Evolutionary conservation across 345 rosid species (phyloP).

Genomic region (Draba incana): DNA sequence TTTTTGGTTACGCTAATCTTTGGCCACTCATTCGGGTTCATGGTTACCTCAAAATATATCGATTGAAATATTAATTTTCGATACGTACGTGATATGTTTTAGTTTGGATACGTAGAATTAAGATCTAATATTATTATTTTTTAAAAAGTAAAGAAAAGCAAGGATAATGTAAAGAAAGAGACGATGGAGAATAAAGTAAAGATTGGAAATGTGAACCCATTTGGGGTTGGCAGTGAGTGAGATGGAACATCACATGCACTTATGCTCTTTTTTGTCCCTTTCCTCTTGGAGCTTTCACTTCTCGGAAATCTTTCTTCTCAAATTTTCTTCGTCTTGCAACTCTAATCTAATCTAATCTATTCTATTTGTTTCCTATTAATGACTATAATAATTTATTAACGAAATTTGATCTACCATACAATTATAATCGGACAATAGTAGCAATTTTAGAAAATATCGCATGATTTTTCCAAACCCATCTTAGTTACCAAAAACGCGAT

Average conservation of each 20-base stretch:
- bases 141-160: slow-evolving; percentile 32
- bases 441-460: slow-evolving; percentile 14
- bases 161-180: slow-evolving; percentile 35
- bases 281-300: slow-evolving; percentile 72
- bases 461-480: slow-evolving; percentile 10
- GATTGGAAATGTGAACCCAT: slow-evolving; percentile 46
- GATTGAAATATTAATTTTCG: neutral
- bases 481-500: slow-evolving; percentile 14
- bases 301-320: slow-evolving; percentile 23
- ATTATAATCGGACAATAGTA: slow-evolving; percentile 6
- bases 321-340: slow-evolving; percentile 15
- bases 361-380: slow-evolving; percentile 26
- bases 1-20: neutral
- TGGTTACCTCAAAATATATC: slow-evolving; percentile 2
- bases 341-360: neutral
- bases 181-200: slow-evolving; percentile 51
- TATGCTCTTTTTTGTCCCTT: slow-evolving; percentile 59
- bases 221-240: slow-evolving; percentile 43
- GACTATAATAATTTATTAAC: slow-evolving; percentile 30
- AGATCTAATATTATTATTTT: slow-evolving; percentile 23
- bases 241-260: slow-evolving; percentile 60
- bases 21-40: neutral
- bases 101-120: slow-evolving; percentile 28
- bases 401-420: slow-evolving; percentile 28
- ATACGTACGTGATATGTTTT: slow-evolving; percentile 29